A percentile compares a stretch with the other conserved stretches of the same genome.
Conservation (phyloP, 1,284 basidiomycete species). For the Puccinia polysora region DNA sequence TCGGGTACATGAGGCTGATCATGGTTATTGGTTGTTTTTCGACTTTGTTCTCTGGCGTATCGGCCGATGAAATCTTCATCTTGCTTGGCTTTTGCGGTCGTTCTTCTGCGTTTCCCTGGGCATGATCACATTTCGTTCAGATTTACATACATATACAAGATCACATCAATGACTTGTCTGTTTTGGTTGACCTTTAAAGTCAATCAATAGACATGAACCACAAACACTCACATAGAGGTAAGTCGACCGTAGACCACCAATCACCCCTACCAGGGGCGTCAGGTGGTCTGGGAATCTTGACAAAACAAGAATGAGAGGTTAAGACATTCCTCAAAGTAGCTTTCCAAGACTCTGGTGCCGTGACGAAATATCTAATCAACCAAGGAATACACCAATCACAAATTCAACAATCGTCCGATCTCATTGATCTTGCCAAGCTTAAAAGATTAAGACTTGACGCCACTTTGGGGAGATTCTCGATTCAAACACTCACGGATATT, state of each 20-base stretch:
- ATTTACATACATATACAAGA: background rate
- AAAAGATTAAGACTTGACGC: no score
- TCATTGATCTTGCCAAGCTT: background rate
- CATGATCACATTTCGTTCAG: background rate
- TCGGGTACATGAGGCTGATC: no score
- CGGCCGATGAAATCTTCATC: conserved; percentile 42
- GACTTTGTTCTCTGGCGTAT: conserved; percentile 30
- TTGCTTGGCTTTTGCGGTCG: conserved; percentile 42
- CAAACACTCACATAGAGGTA: conserved; percentile 35
- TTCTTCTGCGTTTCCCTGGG: conserved; percentile 42
- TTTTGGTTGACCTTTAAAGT: background rate
- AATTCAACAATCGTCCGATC: background rate
- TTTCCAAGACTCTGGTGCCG: conserved; percentile 42
- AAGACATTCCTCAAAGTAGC: conserved; percentile 41
- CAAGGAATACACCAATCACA: background rate
- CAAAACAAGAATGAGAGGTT: conserved; percentile 43
- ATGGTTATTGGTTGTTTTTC: conserved; percentile 3
- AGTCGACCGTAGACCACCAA: conserved; percentile 40
- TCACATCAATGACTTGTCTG: background rate
- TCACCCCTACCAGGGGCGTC: conserved; percentile 38
- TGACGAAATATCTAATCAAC: conserved; percentile 38
- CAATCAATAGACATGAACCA: no score
- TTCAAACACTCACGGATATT: conserved; percentile 43
- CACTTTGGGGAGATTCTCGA: no score
- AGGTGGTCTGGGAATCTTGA: conserved; percentile 32